Evolutionary conservation across 176 grass and related monocot species (phyloP).

Genomic region (Musa itinerans): DNA sequence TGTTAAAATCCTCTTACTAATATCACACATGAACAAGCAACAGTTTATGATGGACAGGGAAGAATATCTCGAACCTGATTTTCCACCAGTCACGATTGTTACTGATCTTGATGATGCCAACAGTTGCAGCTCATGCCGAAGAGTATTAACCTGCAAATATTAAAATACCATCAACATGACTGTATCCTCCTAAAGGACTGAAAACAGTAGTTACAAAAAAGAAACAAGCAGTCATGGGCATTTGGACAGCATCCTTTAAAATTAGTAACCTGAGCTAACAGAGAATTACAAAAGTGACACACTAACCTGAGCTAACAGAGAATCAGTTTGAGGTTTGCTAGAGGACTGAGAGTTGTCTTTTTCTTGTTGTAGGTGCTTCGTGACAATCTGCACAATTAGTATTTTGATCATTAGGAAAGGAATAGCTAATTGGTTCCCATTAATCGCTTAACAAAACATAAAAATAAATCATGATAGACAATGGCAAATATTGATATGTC

Average conservation of each 20-base stretch:
- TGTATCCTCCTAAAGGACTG: background rate
- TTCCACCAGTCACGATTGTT: conserved; percentile 39
- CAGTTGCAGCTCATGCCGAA: conserved; percentile 42
- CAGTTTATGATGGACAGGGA: background rate
- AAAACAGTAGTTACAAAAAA: background rate
- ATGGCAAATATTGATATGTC: background rate
- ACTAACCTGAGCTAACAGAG: conserved; percentile 24
- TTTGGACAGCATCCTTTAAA: background rate
- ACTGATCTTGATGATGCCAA: conserved; percentile 26
- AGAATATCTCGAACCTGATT: conserved; percentile 31
- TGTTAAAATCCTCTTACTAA: too few species aligned
- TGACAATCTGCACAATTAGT: conserved; percentile 5
- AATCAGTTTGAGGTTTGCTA: conserved; percentile 11
- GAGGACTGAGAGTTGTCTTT: background rate
- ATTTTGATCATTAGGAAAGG: background rate
- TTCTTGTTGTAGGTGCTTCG: conserved; percentile 18
- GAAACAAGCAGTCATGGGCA: background rate
- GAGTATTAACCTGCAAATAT: conserved; percentile 38
- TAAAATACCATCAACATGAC: background rate
- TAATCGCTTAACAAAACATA: background rate
- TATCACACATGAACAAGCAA: background rate
- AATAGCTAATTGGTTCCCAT: background rate
- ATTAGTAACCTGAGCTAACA: background rate
- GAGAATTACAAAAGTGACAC: background rate
- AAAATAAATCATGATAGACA: background rate